A percentile compares a stretch with the other conserved stretches of the same genome.
phyloP scores from a whole-genome alignment of 2,329 filamentous ascomycete genomes.

The Alternaria sp. region DNA sequence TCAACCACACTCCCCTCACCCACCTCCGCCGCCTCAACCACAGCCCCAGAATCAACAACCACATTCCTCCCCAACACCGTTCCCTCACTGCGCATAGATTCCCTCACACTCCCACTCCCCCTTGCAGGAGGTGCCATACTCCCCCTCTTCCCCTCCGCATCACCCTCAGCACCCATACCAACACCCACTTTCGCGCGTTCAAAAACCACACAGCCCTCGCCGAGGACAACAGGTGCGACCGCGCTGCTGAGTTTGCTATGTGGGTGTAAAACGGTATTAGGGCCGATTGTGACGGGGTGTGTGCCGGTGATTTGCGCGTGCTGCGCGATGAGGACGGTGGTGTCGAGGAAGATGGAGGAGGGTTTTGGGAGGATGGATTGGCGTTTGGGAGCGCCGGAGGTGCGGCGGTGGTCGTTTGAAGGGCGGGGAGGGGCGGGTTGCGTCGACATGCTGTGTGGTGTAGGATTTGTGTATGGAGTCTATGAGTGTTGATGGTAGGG shows the following conservation, averaged over 20 bases:
- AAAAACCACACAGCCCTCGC: slow-evolving; percentile 71
- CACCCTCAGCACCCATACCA: slow-evolving; percentile 31
- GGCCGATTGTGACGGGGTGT: slow-evolving; percentile 77
- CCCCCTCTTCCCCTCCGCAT: slow-evolving; percentile 20
- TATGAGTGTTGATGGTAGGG: background rate
- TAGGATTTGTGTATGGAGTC: too few species aligned
- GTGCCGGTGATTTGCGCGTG: slow-evolving; percentile 66
- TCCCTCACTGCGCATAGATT: slow-evolving; percentile 33
- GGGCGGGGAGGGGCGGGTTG: slow-evolving; percentile 28
- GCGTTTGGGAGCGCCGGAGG: slow-evolving; percentile 43
- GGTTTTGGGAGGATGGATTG: slow-evolving; percentile 49
- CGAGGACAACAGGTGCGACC: slow-evolving; percentile 52
- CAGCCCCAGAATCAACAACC: slow-evolving; percentile 52
- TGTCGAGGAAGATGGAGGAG: slow-evolving; percentile 50
- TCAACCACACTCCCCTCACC: slow-evolving; percentile 47
- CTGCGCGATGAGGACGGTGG: slow-evolving; percentile 55
- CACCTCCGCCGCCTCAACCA: slow-evolving; percentile 48
- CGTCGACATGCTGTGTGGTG: slow-evolving; percentile 26
- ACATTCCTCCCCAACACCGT: slow-evolving; percentile 52
- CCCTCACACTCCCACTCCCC: slow-evolving; percentile 13
- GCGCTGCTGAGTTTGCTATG: slow-evolving; percentile 63
- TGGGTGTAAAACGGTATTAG: slow-evolving; percentile 84
- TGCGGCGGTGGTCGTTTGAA: slow-evolving; percentile 32
- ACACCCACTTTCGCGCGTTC: slow-evolving; percentile 63
- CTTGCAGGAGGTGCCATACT: slow-evolving; percentile 15